phyloP scores from a whole-genome alignment of 257 asterid species.

The Gardenia jasminoides region DNA sequence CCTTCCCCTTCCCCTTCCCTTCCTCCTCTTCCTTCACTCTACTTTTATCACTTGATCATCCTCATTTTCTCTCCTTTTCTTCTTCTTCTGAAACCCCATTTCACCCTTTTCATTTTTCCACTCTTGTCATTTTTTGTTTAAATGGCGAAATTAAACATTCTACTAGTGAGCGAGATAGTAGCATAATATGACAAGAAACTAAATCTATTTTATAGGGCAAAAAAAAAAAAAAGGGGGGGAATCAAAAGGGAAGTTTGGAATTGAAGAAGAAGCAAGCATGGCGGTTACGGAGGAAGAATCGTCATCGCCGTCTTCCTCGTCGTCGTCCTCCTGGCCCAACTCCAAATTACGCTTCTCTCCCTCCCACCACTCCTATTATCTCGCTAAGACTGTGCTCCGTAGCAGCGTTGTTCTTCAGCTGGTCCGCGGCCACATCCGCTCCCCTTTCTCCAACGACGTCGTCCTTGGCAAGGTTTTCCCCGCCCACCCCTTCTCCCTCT shows the following conservation, averaged over 20 bases:
- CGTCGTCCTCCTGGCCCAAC: conserved; percentile 23
- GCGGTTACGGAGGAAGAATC: conserved; percentile 60
- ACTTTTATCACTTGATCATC: no score
- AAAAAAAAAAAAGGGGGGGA: no score
- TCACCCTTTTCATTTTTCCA: not conserved
- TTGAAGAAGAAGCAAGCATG: conserved; percentile 21
- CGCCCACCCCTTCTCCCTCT: not conserved
- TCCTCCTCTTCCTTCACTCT: no score
- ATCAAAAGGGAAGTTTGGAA: no score
- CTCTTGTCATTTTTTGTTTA: not conserved
- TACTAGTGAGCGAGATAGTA: no score
- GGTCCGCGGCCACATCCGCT: conserved; percentile 82
- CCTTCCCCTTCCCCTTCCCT: no score
- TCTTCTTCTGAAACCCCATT: conserved; percentile 8
- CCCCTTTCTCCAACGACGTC: conserved; percentile 62
- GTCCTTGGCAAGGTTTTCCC: conserved; percentile 82
- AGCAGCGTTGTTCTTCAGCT: conserved; percentile 88
- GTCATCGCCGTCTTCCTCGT: conserved; percentile 61
- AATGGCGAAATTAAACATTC: no score
- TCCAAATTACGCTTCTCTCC: conserved; percentile 36
- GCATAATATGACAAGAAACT: no score
- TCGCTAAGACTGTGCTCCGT: conserved; percentile 80
- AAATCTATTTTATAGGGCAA: no score
- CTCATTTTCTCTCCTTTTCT: not conserved
- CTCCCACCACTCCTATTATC: conserved; percentile 45